Percentiles rank a stretch among this genome's conserved stretches.
Evolutionary conservation across 208 protist species (phyloP).

Genomic region (Crithidia acanthocephali): DNA sequence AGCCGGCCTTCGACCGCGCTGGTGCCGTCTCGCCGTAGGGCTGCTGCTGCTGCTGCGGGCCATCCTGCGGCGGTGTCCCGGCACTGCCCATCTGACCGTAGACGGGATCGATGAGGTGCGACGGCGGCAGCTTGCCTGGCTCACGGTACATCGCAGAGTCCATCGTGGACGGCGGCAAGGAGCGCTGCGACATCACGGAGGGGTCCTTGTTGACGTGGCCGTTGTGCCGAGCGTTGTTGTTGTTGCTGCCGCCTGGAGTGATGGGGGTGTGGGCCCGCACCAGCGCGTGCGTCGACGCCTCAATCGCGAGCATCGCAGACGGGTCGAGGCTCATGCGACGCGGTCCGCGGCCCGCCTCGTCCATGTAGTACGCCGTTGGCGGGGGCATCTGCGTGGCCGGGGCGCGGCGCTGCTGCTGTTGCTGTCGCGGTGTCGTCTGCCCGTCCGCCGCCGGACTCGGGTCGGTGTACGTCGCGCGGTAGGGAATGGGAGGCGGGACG

Average conservation of each 20-base stretch:
- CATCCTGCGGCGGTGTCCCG: not conserved
- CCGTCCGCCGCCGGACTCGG: slow-evolving; percentile 10
- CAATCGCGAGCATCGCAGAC: slow-evolving; percentile 13
- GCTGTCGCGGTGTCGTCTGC: not conserved
- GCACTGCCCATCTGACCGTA: not conserved
- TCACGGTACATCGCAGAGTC: slow-evolving; percentile 10
- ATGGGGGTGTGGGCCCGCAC: slow-evolving; percentile 15
- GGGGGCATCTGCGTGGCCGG: slow-evolving; percentile 31
- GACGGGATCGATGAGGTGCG: slow-evolving; percentile 15
- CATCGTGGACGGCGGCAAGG: slow-evolving; percentile 11
- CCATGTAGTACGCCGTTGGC: slow-evolving; percentile 27
- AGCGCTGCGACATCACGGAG: slow-evolving; percentile 9
- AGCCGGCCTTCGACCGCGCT: not conserved
- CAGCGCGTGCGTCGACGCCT: slow-evolving; percentile 14
- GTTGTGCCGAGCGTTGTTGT: not conserved
- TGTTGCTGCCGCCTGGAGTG: not conserved
- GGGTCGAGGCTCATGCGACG: slow-evolving; percentile 21
- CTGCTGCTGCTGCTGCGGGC: not conserved
- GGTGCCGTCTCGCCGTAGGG: not conserved
- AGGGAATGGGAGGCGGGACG: slow-evolving; percentile 9
- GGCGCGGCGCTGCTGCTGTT: not conserved
- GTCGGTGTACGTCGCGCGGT: slow-evolving; percentile 23
- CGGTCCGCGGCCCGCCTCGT: slow-evolving; percentile 6
- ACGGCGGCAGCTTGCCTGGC: slow-evolving; percentile 15
- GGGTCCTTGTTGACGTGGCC: not conserved